Conservation (phyloP, 768 basidiomycete genomes). For the Lactarius evosmus region DNA sequence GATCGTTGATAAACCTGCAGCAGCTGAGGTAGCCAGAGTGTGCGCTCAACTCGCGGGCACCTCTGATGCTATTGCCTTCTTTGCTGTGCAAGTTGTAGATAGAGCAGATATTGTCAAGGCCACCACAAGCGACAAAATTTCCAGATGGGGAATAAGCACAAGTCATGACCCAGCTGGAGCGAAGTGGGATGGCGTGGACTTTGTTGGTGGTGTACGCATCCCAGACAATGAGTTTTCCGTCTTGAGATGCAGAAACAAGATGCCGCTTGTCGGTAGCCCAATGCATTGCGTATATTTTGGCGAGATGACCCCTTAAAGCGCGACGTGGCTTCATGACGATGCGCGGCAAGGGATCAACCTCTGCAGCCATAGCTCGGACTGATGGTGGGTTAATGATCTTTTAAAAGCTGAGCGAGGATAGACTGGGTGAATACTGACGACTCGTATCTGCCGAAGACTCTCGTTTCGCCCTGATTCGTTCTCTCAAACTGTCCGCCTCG, state of each 20-base stretch:
- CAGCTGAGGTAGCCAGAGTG: slow-evolving; percentile 98
- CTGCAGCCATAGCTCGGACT: slow-evolving; percentile 99
- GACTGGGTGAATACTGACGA: slow-evolving; percentile 49
- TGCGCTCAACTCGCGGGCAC: slow-evolving; percentile 91
- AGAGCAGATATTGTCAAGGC: slow-evolving; percentile 98
- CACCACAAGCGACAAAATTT: slow-evolving; percentile 97
- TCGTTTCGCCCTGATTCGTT: slow-evolving; percentile 95
- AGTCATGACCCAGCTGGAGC: slow-evolving; percentile 99
- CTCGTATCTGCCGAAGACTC: slow-evolving; percentile 98
- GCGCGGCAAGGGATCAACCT: slow-evolving; percentile 92
- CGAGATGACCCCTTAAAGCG: slow-evolving; percentile 93
- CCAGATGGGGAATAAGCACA: slow-evolving; percentile 98
- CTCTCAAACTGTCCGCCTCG: slow-evolving; percentile 95
- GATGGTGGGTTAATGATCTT: slow-evolving; percentile 20
- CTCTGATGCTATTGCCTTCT: slow-evolving; percentile 72
- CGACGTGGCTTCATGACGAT: slow-evolving; percentile 96
- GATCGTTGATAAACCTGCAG: slow-evolving; percentile 97
- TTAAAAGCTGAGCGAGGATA: slow-evolving; percentile 22
- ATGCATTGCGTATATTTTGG: slow-evolving; percentile 99
- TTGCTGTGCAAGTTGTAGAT: slow-evolving; percentile 93
- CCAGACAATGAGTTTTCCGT: slow-evolving; percentile 99
- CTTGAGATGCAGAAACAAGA: slow-evolving; percentile 98
- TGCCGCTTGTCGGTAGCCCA: slow-evolving; percentile 98
- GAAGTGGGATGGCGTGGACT: slow-evolving; percentile 96
- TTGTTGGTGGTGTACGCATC: slow-evolving; percentile 99